These are phyloP conservation scores for Nepenthes alata DNA, from an alignment of 179 eudicot species.

Conservation along the genomic window DNA sequence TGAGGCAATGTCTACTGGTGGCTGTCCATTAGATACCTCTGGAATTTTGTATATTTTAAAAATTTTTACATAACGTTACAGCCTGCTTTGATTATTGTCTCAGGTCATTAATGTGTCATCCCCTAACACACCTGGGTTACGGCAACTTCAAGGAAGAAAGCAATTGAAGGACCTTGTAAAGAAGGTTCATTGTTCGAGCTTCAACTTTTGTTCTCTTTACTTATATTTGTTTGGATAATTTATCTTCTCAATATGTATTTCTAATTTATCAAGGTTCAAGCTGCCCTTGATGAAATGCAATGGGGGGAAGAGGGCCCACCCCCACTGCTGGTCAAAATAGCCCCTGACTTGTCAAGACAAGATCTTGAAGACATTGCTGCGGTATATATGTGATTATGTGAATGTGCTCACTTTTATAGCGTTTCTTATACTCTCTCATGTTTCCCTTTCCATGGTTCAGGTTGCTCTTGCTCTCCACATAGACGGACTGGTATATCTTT, in stretches of 20 bases:
- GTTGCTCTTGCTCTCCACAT: conserved; percentile 92
- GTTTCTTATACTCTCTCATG: conserved; percentile 13
- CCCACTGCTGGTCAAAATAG: conserved; percentile 93
- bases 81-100: background rate
- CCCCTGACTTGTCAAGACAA: conserved; percentile 91
- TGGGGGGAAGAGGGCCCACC: conserved; percentile 99
- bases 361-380: conserved; percentile 99
- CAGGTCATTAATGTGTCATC: conserved; percentile 89
- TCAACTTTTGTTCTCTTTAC: background rate
- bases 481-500: conserved; percentile 73
- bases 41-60: too few species aligned
- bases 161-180: conserved; percentile 95
- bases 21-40: too few species aligned
- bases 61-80: background rate
- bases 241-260: background rate
- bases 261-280: conserved; percentile 58
- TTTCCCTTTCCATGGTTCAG: conserved; percentile 28
- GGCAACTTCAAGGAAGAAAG: conserved; percentile 97
- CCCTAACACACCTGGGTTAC: conserved; percentile 96
- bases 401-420: conserved; percentile 5
- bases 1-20: too few species aligned
- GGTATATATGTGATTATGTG: conserved; percentile 28
- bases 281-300: conserved; percentile 99
- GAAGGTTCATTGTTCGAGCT: conserved; percentile 35
- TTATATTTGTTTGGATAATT: background rate